These are phyloP conservation scores for Stromatinia cepivora DNA, from an alignment of 2,329 filamentous ascomycete species.

Conservation along the genomic window DNA sequence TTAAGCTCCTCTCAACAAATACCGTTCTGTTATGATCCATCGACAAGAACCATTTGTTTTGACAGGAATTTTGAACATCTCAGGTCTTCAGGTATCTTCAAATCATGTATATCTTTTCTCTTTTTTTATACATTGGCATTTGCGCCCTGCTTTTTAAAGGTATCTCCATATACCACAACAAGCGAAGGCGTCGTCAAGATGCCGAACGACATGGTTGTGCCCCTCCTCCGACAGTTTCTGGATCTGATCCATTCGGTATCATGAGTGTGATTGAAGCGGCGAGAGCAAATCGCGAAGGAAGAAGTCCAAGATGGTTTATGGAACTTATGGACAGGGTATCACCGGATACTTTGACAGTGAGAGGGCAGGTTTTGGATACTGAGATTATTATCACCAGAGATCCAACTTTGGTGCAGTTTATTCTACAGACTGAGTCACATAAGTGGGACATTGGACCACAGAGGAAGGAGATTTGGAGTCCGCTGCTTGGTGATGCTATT, in stretches of 20 bases:
- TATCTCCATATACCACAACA: neutral
- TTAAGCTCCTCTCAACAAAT: neutral
- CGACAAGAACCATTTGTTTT: neutral
- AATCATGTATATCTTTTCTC: constrained; percentile 14
- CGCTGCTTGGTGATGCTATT: constrained; percentile 33
- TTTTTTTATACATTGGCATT: neutral
- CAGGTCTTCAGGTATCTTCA: neutral
- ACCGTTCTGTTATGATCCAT: neutral
- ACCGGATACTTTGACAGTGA: neutral
- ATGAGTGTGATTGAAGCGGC: neutral
- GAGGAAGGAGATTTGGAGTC: constrained; percentile 41
- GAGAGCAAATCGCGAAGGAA: constrained; percentile 7
- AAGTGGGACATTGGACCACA: constrained; percentile 43
- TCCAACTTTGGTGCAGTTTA: constrained; percentile 8
- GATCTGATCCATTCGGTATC: neutral
- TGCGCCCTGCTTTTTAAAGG: neutral
- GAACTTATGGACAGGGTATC: constrained; percentile 2
- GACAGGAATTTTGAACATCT: neutral
- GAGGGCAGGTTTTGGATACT: constrained; percentile 7
- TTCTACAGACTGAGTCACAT: neutral
- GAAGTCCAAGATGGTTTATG: constrained; percentile 5
- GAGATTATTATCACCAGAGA: constrained; percentile 13
- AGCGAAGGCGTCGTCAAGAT: neutral
- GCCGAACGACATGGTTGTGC: constrained; percentile 3
- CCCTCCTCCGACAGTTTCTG: neutral